Percentiles rank a stretch among this genome's conserved stretches.
phyloP scores from a whole-genome alignment of 2,329 filamentous ascomycete species.

The Pseudogymnoascus sp. region DNA sequence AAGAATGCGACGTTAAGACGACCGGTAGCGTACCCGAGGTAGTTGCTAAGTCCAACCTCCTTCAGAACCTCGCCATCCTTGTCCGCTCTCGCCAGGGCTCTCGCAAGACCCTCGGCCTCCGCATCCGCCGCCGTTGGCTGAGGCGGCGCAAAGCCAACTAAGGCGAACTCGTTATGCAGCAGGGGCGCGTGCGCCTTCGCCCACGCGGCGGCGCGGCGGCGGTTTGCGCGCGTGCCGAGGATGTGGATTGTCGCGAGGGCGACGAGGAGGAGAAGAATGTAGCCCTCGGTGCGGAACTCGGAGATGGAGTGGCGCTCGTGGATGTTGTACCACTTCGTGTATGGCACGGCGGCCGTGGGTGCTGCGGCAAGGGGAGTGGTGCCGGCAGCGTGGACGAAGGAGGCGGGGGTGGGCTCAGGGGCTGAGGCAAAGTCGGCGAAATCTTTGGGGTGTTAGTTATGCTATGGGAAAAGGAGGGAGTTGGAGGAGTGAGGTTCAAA shows the following conservation, averaged over 20 bases:
- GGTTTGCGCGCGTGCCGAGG: slow-evolving; percentile 73
- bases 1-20: slow-evolving; percentile 88
- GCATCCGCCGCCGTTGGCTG: slow-evolving; percentile 41
- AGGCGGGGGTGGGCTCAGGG: slow-evolving; percentile 55
- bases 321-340: slow-evolving; percentile 93
- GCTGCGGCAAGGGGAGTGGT: slow-evolving; percentile 39
- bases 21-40: slow-evolving; percentile 78
- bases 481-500: not conserved
- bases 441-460: slow-evolving; percentile 46
- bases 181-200: slow-evolving; percentile 64
- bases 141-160: slow-evolving; percentile 69
- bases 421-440: slow-evolving; percentile 83
- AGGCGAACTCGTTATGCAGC: slow-evolving; percentile 74
- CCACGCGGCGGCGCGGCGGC: slow-evolving; percentile 73
- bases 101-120: slow-evolving; percentile 34
- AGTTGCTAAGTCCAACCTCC: slow-evolving; percentile 85
- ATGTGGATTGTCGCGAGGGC: slow-evolving; percentile 73
- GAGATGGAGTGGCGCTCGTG: slow-evolving; percentile 79
- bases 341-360: slow-evolving; percentile 52
- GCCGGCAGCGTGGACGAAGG: slow-evolving; percentile 38
- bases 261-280: slow-evolving; percentile 69
- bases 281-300: slow-evolving; percentile 83
- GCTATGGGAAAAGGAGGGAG: not conserved
- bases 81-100: slow-evolving; percentile 32
- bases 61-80: slow-evolving; percentile 57